These are phyloP conservation scores for Candida ortonii DNA, from an alignment of 805 yeast species.

Conservation along the genomic window DNA sequence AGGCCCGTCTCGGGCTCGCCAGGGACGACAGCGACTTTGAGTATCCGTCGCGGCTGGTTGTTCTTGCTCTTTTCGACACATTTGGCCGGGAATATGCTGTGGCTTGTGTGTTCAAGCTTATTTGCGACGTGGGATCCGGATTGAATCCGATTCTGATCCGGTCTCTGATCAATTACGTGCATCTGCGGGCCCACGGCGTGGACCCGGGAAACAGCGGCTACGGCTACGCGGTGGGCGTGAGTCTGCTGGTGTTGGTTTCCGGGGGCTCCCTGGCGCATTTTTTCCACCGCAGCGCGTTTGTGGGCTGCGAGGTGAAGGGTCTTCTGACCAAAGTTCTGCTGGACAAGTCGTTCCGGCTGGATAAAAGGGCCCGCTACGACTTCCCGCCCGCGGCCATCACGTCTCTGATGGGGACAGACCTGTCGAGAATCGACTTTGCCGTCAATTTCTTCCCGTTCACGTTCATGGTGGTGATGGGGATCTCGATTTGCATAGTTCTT, in stretches of 20 bases:
- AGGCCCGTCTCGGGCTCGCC: constrained; percentile 35
- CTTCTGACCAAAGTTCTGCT: constrained; percentile 67
- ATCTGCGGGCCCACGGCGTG: constrained; percentile 43
- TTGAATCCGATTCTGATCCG: constrained; percentile 66
- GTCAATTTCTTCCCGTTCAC: constrained; percentile 65
- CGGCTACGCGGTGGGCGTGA: constrained; percentile 73
- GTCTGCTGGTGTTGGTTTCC: constrained; percentile 48
- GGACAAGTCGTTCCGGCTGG: constrained; percentile 62
- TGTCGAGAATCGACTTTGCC: constrained; percentile 77
- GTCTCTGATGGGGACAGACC: constrained; percentile 75
- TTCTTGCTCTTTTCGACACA: constrained; percentile 47
- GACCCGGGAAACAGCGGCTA: constrained; percentile 55
- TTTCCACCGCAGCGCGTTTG: constrained; percentile 56
- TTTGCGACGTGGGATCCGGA: constrained; percentile 49
- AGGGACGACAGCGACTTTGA: constrained; percentile 37
- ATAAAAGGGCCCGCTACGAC: constrained; percentile 52
- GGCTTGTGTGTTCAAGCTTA: constrained; percentile 40
- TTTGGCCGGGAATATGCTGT: constrained; percentile 44
- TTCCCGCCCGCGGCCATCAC: constrained; percentile 72
- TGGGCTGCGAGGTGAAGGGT: constrained; percentile 72
- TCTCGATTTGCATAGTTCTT: constrained; percentile 61
- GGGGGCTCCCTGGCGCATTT: constrained; percentile 57
- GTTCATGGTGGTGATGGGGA: constrained; percentile 60
- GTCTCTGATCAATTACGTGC: constrained; percentile 63
- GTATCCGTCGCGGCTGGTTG: constrained; percentile 45